Base-by-base conservation (phyloP, 352 stramenopile genomes). In the Ophiocytium majus region DNA sequence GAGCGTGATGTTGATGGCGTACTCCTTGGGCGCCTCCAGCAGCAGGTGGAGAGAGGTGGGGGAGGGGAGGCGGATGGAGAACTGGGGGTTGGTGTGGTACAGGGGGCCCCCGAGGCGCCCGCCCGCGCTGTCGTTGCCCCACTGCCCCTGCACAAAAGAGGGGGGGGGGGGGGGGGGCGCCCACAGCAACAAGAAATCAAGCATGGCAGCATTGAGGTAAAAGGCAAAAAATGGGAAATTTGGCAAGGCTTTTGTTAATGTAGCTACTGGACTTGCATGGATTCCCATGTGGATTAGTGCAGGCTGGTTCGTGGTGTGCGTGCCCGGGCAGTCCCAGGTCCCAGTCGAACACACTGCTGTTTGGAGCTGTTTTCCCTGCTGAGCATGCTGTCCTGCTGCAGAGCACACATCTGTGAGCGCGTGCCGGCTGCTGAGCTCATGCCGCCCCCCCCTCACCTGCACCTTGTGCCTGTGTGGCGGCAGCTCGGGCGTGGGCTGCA, bases 81-180 rank as follows among this genome's bases (percentile, higher is more conserved):
- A 89, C 84, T 89, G 86, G 9, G 86, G 86, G 50, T 89, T 89
- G 0, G 33, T 81, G 37, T 85, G 81, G n/a, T 80, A 89, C n/a
- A n/a, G 33, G 10, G 86, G 31, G 1, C 23, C 33, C 17, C 86
- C 83, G 63, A 89, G 28, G 9, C 66, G 64, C 1, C 86, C 86
- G 28, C 86, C 86, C 5, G 86, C 86, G 31, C 43, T 89, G 17
- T 34, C 37, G 10, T 19, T 17, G 17, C 84, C 83, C 86, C 86
- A 89, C 14, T 28, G 57, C 9, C 83, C 86, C 86, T 89, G 33
- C 23, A 80, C 28, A 19, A 50, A n/a, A 82, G 23, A n/a, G n/a
- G n/a, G n/a, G 9, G 0, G 31, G 32, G 50, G 32, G 50, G 9
- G 31, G 32, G 31, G 9, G 31, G 31, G 17, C 23, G 31, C 17